These are phyloP conservation scores for Datisca glomerata DNA, from an alignment of 306 rosid species.

Conservation along the genomic window DNA sequence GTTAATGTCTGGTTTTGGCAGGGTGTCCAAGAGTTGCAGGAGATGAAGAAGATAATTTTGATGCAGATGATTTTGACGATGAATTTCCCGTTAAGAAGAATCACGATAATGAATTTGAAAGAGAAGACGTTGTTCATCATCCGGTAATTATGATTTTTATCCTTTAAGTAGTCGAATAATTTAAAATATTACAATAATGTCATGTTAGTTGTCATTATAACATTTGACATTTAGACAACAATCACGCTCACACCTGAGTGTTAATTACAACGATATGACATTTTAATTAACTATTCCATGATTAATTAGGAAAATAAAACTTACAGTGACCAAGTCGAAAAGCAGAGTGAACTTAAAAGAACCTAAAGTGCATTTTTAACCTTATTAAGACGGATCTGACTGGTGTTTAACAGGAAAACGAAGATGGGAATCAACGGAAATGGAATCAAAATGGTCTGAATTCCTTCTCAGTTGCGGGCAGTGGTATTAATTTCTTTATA, in stretches of 20 bases:
- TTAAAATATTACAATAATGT: too few species aligned
- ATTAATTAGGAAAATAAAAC: too few species aligned
- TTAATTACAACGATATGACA: too few species aligned
- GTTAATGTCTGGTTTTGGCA: slow-evolving; percentile 8
- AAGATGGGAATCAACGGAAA: slow-evolving; percentile 29
- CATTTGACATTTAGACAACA: too few species aligned
- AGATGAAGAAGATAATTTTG: slow-evolving; percentile 66
- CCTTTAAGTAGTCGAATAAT: neutral
- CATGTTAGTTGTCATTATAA: too few species aligned
- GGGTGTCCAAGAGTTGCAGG: slow-evolving; percentile 87
- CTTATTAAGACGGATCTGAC: too few species aligned
- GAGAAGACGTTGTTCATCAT: slow-evolving; percentile 18
- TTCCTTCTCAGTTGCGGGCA: slow-evolving; percentile 53
- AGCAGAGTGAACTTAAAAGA: too few species aligned
- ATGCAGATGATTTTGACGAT: slow-evolving; percentile 80
- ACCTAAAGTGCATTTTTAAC: too few species aligned
- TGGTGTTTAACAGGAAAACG: slow-evolving; percentile 52
- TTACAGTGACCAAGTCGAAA: too few species aligned
- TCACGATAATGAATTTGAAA: slow-evolving; percentile 20
- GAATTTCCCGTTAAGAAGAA: slow-evolving; percentile 67
- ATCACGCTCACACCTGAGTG: too few species aligned
- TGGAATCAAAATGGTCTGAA: slow-evolving; percentile 29
- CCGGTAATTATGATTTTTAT: too few species aligned
- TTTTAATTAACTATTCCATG: too few species aligned
- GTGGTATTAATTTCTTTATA: slow-evolving; percentile 27